Base-by-base conservation (phyloP, 768 basidiomycete species). In the Agaricus subrufescens region DNA sequence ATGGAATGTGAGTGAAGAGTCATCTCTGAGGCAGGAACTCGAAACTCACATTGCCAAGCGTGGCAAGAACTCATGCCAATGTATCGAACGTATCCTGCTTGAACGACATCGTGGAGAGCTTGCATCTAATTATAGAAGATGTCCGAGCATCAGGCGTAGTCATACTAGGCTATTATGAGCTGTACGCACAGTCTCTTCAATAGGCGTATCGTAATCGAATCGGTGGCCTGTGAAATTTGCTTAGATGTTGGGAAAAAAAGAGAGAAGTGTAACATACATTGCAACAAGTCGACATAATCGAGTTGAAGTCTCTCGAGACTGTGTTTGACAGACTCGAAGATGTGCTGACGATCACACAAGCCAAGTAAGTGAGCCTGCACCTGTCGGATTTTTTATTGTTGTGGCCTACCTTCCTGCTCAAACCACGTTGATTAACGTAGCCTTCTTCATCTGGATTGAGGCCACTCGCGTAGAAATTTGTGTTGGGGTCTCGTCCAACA, bases 261-360 rank as follows among this genome's bases (percentile, higher is more conserved):
- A 19, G 19, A 19, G 19, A 19, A 19, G 19, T 19, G 19, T 1
- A 19, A 56, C 74, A 59, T 62, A 76, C 86, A 87, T 72, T 91
- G 89, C 8, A 90, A 69, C 1, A 91, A 69, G 63, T 91, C 91
- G 62, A 92, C 76, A 59, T 90, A 89, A 50, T 91, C 89, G 29
- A 89, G 67, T 46, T 89, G 85, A 2, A 92, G 75, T 14, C 89
- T 77, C 64, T 86, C 69, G 56, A 91, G 67, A 45, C 82, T 82
- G 15, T 72, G 69, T 62, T 85, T 83, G 38, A 87, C 80, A 0
- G 82, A 72, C 31, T 85, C 86, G 61, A 92, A 91, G 39, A 91
- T 89, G 62, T 85, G 82, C 83, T 46, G 39, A 23, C 34, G 31
- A 19, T 19, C 19, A 68, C 65, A 66, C 62, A 3, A 62, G 48